phyloP scores from a whole-genome alignment of 2,329 filamentous ascomycete species.

The Fusarium agapanthi region DNA sequence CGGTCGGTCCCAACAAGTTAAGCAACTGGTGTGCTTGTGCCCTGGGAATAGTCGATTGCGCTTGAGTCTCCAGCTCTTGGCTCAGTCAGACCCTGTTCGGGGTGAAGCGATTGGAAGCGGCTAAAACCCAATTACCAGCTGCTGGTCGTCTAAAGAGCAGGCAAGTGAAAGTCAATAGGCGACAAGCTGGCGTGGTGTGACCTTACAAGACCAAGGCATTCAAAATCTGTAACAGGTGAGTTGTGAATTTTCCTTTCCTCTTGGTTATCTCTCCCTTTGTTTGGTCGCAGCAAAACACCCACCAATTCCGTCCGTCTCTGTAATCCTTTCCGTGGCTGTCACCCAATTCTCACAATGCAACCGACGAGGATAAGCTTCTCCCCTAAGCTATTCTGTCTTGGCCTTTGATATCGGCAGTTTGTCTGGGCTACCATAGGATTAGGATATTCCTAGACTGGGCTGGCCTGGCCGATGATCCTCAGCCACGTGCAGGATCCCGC shows the following conservation, averaged over 20 bases:
- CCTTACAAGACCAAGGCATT: not conserved
- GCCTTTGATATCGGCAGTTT: not conserved
- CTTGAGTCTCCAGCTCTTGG: slow-evolving; percentile 11
- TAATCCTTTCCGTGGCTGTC: slow-evolving; percentile 2
- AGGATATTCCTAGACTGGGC: not conserved
- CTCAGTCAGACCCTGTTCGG: slow-evolving; percentile 1
- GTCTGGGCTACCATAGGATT: not conserved
- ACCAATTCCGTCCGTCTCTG: not conserved
- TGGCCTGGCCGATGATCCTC: slow-evolving; percentile 17
- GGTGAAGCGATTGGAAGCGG: slow-evolving; percentile 12
- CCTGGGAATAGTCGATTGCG: slow-evolving; percentile 1
- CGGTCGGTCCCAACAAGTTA: not conserved
- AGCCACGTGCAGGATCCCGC: slow-evolving; percentile 33
- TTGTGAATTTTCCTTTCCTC: slow-evolving; percentile 27
- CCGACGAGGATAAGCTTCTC: not conserved
- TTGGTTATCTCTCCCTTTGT: slow-evolving; percentile 13
- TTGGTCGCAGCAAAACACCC: slow-evolving; percentile 14
- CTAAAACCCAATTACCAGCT: slow-evolving; percentile 9
- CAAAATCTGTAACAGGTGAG: slow-evolving; percentile 35
- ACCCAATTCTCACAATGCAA: slow-evolving; percentile 7
- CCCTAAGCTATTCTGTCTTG: not conserved
- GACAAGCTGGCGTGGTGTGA: slow-evolving; percentile 5
- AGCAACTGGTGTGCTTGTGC: not conserved
- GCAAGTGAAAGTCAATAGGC: not conserved
- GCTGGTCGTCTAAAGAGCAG: not conserved